Conservation (phyloP, 1,139 yeast species). For the Kluyveromyces sp. region DNA sequence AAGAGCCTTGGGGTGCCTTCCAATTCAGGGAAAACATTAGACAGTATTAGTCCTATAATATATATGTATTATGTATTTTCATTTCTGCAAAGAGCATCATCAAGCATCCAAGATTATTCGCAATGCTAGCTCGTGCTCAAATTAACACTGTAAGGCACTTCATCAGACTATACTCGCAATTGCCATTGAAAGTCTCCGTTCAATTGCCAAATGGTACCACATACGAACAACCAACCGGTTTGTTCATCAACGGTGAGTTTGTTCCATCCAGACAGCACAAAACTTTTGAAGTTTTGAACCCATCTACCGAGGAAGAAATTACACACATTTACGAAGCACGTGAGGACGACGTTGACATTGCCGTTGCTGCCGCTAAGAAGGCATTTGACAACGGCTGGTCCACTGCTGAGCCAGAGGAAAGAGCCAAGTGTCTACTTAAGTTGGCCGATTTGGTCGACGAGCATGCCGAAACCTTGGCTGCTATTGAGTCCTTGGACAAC, state of each 20-base stretch:
- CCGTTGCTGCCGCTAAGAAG: slow-evolving; percentile 39
- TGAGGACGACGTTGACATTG: slow-evolving; percentile 40
- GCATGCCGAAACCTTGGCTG: slow-evolving; percentile 40
- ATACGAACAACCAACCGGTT: slow-evolving; percentile 47
- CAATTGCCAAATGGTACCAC: slow-evolving; percentile 47
- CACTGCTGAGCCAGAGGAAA: slow-evolving; percentile 38
- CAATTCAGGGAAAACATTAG: too few relatives aligned
- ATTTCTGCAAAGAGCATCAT: too few relatives aligned
- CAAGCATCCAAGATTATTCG: neutral
- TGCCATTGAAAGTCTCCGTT: slow-evolving; percentile 41
- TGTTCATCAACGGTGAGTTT: slow-evolving; percentile 42
- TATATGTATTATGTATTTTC: too few relatives aligned
- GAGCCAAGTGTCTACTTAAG: slow-evolving; percentile 48
- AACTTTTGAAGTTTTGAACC: slow-evolving; percentile 38
- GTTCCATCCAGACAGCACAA: slow-evolving; percentile 35
- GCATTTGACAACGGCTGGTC: slow-evolving; percentile 39
- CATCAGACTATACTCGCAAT: slow-evolving; percentile 23
- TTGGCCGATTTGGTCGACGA: slow-evolving; percentile 55
- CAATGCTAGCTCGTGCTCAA: slow-evolving; percentile 6
- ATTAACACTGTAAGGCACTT: slow-evolving; percentile 5
- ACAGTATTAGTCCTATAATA: too few relatives aligned
- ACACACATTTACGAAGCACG: slow-evolving; percentile 40
- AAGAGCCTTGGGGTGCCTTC: too few relatives aligned
- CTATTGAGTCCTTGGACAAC: slow-evolving; percentile 68
- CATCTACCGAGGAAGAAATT: slow-evolving; percentile 41